Conservation (phyloP, 805 yeast genomes). For the Candida cerambycidarum region DNA sequence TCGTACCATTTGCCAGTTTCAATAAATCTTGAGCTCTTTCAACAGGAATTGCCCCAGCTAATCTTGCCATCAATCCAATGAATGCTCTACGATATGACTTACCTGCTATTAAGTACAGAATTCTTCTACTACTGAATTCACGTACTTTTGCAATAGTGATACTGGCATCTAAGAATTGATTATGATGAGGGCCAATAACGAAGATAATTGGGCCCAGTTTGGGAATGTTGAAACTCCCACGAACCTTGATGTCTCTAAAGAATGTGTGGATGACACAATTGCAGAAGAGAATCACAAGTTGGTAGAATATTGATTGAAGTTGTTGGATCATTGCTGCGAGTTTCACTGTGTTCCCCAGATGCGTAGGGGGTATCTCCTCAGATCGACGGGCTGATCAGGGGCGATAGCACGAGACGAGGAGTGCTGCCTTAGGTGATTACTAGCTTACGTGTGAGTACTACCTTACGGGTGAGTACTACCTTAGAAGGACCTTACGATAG, state of each 20-base stretch:
- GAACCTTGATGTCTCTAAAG: constrained; percentile 38
- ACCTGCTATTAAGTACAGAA: constrained; percentile 39
- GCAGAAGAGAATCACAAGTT: constrained; percentile 33
- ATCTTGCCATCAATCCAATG: constrained; percentile 32
- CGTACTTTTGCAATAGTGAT: constrained; percentile 38
- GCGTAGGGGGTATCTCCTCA: too few relatives aligned
- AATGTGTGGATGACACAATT: constrained; percentile 37
- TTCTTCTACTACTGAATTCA: constrained; percentile 28
- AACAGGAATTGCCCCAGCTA: constrained; percentile 41
- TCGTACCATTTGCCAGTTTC: constrained; percentile 28
- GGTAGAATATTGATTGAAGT: constrained; percentile 15
- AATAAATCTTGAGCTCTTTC: constrained; percentile 43
- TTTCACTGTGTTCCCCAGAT: background rate
- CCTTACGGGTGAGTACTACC: too few relatives aligned
- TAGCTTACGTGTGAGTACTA: too few relatives aligned
- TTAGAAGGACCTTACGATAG: too few relatives aligned
- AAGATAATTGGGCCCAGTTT: constrained; percentile 36
- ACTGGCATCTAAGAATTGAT: constrained; percentile 42
- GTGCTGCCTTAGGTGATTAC: too few relatives aligned
- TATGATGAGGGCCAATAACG: constrained; percentile 45
- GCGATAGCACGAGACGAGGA: too few relatives aligned
- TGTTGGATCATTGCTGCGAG: constrained; percentile 4
- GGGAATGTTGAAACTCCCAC: constrained; percentile 42
- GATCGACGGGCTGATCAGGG: too few relatives aligned
- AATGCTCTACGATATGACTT: constrained; percentile 31